These are phyloP conservation scores for Trichoderma sp. DNA, from an alignment of 2,329 filamentous ascomycete species.

Conservation along the genomic window DNA sequence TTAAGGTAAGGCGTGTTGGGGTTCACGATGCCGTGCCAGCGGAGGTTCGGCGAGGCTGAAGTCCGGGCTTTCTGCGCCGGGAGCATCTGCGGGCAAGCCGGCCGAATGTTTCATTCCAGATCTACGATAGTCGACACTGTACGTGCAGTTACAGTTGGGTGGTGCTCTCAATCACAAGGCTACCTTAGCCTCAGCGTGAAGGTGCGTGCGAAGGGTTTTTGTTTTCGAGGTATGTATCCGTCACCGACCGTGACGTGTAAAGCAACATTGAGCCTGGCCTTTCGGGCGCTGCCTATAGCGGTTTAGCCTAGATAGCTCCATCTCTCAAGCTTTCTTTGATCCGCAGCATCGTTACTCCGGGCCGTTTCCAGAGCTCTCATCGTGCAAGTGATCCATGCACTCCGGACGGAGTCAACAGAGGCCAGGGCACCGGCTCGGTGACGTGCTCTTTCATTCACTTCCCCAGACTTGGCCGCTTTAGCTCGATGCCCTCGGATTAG, in stretches of 20 bases:
- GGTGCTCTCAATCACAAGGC: slow-evolving; percentile 2
- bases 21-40: slow-evolving; percentile 43
- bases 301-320: slow-evolving; percentile 7
- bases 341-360: slow-evolving; percentile 25
- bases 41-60: slow-evolving; percentile 37
- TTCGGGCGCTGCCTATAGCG: neutral
- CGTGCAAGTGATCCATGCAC: too few species aligned
- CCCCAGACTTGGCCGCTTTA: neutral
- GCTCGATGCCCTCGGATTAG: neutral
- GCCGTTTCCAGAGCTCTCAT: neutral
- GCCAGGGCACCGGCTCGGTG: neutral
- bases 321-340: neutral
- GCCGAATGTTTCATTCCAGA: slow-evolving; percentile 20
- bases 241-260: slow-evolving; percentile 13
- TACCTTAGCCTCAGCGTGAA: slow-evolving; percentile 21
- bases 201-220: neutral
- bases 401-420: too few species aligned
- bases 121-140: neutral
- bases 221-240: neutral
- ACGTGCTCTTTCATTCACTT: neutral
- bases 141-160: neutral
- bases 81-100: slow-evolving; percentile 36
- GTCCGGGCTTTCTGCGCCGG: slow-evolving; percentile 35
- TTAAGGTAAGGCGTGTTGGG: slow-evolving; percentile 39
- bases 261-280: slow-evolving; percentile 14